These are phyloP conservation scores for Lasiodiplodia theobromae DNA, from an alignment of 2,329 filamentous ascomycete species.

Conservation along the genomic window DNA sequence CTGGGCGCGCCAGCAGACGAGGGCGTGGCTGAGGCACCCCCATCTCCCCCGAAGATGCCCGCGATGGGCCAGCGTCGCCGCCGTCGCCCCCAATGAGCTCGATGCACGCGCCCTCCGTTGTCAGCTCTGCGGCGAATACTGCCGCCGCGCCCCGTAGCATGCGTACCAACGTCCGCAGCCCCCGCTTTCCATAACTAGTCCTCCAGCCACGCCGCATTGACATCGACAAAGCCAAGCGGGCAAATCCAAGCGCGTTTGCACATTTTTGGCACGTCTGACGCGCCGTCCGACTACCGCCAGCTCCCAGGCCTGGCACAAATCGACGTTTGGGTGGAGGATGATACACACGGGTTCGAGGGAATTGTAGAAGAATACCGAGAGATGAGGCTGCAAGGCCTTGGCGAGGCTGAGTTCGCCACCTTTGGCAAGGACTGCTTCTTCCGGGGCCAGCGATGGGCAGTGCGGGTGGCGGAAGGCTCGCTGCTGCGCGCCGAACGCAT, in stretches of 20 bases:
- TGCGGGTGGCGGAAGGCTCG: not conserved
- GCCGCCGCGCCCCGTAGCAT: not conserved
- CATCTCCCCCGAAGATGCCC: not conserved
- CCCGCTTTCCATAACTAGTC: slow-evolving; percentile 2
- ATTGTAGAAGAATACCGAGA: slow-evolving; percentile 27
- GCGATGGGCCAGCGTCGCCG: not conserved
- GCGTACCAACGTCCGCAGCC: slow-evolving; percentile 17
- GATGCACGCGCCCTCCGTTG: not conserved
- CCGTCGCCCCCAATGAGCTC: not conserved
- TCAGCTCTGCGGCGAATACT: not conserved
- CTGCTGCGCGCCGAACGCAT: slow-evolving; percentile 23
- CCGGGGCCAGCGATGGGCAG: slow-evolving; percentile 12
- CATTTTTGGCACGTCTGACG: slow-evolving; percentile 15
- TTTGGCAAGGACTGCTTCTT: slow-evolving; percentile 26
- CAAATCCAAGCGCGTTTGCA: slow-evolving; percentile 12
- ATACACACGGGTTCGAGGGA: not conserved
- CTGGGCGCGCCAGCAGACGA: slow-evolving; percentile 1
- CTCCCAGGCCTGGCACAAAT: slow-evolving; percentile 4
- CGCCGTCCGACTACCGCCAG: not conserved
- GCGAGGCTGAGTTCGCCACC: slow-evolving; percentile 18
- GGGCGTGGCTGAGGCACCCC: not conserved
- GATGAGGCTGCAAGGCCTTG: slow-evolving; percentile 21
- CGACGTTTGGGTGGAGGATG: slow-evolving; percentile 14
- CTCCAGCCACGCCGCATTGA: slow-evolving; percentile 17
- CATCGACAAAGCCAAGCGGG: slow-evolving; percentile 11